A percentile compares a stretch with the other conserved stretches of the same genome.
Conservation (phyloP, 2,329 filamentous ascomycete genomes). For the Chalara sp. region DNA sequence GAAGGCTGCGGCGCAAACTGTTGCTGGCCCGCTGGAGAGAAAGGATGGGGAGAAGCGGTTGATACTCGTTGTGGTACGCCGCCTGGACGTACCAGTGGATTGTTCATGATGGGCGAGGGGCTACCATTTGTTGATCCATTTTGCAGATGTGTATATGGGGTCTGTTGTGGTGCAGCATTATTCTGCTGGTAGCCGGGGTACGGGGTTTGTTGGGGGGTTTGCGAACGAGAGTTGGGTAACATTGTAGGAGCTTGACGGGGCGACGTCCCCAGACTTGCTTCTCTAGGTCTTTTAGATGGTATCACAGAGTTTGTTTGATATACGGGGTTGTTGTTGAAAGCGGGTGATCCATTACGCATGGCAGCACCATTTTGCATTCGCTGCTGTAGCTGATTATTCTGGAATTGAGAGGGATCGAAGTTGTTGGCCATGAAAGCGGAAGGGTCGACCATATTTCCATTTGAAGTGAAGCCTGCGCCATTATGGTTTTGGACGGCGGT, state of each 20-base stretch:
- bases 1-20: conserved; percentile 69
- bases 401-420: conserved; percentile 48
- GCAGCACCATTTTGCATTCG: conserved; percentile 70
- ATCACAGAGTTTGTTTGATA: conserved; percentile 83
- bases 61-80: conserved; percentile 74
- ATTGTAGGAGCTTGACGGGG: conserved; percentile 70
- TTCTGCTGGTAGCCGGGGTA: conserved; percentile 66
- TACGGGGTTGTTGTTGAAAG: conserved; percentile 62
- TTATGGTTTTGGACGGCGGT: conserved; percentile 60
- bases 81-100: conserved; percentile 64
- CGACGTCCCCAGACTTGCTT: conserved; percentile 79
- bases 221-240: conserved; percentile 77
- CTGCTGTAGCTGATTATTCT: conserved; percentile 42
- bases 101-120: conserved; percentile 87
- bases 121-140: conserved; percentile 78
- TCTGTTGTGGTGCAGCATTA: conserved; percentile 53
- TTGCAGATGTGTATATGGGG: conserved; percentile 75
- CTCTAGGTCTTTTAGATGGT: conserved; percentile 79
- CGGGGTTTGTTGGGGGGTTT: conserved; percentile 77
- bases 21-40: conserved; percentile 69
- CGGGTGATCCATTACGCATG: conserved; percentile 76
- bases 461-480: conserved; percentile 57
- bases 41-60: conserved; percentile 87
- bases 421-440: conserved; percentile 53
- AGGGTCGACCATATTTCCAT: conserved; percentile 57